Evolutionary conservation across 164 flowering plant genomes (phyloP).

Genomic region (Akebia trifoliata): DNA sequence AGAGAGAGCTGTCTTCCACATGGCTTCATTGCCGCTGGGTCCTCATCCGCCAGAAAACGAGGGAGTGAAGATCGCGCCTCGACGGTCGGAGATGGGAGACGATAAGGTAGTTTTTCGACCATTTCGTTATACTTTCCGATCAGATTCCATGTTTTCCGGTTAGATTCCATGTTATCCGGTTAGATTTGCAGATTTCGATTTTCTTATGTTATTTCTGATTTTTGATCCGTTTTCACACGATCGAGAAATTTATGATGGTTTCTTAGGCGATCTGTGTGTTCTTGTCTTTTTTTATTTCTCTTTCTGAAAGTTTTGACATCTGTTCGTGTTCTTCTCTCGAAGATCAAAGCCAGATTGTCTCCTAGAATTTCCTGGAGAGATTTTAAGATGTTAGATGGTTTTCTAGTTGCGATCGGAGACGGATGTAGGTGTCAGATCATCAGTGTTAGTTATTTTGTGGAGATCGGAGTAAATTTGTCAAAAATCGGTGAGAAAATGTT

Average conservation of each 20-base stretch:
- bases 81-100: conserved; percentile 24
- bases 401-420: too few species aligned
- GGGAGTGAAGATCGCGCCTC: conserved; percentile 19
- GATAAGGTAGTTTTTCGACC: conserved; percentile 22
- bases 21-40: conserved; percentile 32
- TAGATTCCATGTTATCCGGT: background rate
- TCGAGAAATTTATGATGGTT: background rate
- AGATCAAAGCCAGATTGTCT: too few species aligned
- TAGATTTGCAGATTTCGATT: background rate
- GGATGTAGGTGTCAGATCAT: too few species aligned
- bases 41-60: conserved; percentile 18
- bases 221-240: background rate
- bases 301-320: background rate
- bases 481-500: too few species aligned
- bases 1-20: conserved; percentile 22
- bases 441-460: too few species aligned
- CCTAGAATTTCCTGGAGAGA: too few species aligned
- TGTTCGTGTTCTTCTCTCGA: too few species aligned
- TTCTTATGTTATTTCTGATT: background rate
- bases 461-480: too few species aligned
- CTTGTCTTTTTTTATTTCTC: background rate
- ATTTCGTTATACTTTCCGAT: background rate
- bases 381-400: too few species aligned
- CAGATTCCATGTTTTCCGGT: background rate
- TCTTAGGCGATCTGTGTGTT: background rate